phyloP scores from a whole-genome alignment of 2,329 filamentous ascomycete genomes.

The Apiospora kogelbergensis region DNA sequence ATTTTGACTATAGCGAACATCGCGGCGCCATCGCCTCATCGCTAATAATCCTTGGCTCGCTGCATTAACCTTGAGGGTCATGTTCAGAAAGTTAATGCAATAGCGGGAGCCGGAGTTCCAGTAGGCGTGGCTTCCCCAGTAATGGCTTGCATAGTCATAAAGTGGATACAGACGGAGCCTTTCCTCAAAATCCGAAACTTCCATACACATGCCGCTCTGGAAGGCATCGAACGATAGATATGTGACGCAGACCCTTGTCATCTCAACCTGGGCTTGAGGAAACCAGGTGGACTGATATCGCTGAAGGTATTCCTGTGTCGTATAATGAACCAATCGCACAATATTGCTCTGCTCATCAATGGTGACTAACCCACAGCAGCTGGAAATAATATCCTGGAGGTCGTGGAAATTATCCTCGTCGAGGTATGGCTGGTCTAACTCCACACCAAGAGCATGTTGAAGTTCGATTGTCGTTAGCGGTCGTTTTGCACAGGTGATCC shows the following conservation, averaged over 20 bases:
- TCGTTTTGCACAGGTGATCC: conserved; percentile 39
- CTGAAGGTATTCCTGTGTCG: conserved; percentile 45
- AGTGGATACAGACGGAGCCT: conserved; percentile 4
- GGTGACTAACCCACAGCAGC: conserved; percentile 42
- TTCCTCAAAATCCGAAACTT: background rate
- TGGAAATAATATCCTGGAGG: conserved; percentile 33
- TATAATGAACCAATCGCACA: conserved; percentile 45
- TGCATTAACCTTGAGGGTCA: background rate
- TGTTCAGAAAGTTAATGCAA: background rate
- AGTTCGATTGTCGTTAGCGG: conserved; percentile 36
- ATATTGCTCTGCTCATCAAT: conserved; percentile 37
- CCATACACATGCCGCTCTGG: background rate
- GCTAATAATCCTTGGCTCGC: background rate
- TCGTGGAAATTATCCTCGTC: conserved; percentile 36
- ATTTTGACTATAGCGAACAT: background rate
- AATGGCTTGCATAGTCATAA: conserved; percentile 12
- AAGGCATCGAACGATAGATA: conserved; percentile 34
- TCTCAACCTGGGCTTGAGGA: conserved; percentile 25
- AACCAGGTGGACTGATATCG: conserved; percentile 29
- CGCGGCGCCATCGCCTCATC: background rate
- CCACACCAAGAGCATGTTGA: conserved; percentile 41
- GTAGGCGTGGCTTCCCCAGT: conserved; percentile 15
- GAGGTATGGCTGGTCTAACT: conserved; percentile 25
- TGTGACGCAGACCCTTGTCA: conserved; percentile 32
- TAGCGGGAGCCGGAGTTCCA: background rate